These are phyloP conservation scores for Candida anglica DNA, from an alignment of 805 yeast species.

Conservation along the genomic window DNA sequence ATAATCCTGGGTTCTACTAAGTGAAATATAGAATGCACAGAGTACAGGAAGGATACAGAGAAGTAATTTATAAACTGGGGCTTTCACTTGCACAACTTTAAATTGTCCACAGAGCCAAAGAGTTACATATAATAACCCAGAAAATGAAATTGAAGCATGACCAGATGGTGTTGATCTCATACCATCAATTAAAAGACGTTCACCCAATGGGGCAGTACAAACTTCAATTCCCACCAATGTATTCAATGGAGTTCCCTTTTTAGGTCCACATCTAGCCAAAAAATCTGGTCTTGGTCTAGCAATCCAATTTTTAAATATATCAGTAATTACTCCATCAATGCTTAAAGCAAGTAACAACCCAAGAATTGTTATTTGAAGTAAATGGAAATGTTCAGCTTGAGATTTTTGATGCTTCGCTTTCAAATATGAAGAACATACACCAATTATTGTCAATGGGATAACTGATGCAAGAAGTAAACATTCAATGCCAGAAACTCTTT, in stretches of 20 bases:
- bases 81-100: conserved; percentile 9
- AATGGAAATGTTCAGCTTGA: conserved; percentile 13
- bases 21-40: conserved; percentile 27
- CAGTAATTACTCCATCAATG: conserved; percentile 31
- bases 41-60: conserved; percentile 18
- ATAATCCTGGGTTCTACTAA: conserved; percentile 33
- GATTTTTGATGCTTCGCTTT: conserved; percentile 2
- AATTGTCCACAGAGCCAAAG: conserved; percentile 48
- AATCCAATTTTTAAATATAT: conserved; percentile 32
- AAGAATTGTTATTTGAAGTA: conserved; percentile 25
- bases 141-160: conserved; percentile 51
- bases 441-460: conserved; percentile 20
- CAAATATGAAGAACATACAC: conserved; percentile 8
- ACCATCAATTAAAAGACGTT: conserved; percentile 40
- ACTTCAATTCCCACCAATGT: conserved; percentile 21
- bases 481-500: conserved; percentile 25
- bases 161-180: conserved; percentile 58
- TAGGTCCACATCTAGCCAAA: conserved; percentile 29
- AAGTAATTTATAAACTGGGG: conserved; percentile 18
- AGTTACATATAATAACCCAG: conserved; percentile 44
- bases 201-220: conserved; percentile 32
- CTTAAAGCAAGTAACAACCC: conserved; percentile 25
- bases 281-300: conserved; percentile 34
- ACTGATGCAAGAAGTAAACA: conserved; percentile 25
- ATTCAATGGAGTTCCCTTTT: conserved; percentile 18